These are phyloP conservation scores for Panaeolus cyanescens DNA, from an alignment of 768 basidiomycete genomes.

Conservation along the genomic window DNA sequence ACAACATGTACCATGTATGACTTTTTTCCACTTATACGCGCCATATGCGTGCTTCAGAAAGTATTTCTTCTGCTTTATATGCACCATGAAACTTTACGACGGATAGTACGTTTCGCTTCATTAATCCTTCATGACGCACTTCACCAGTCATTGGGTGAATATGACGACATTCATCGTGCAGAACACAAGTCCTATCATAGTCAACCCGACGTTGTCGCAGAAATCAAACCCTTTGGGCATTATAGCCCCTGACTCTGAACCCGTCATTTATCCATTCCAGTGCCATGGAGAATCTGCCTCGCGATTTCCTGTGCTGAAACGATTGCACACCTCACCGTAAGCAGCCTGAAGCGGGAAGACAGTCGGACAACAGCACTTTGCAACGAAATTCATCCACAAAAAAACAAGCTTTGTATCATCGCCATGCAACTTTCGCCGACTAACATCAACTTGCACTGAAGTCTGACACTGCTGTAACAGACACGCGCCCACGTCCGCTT, in stretches of 20 bases:
- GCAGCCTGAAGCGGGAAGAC: background rate
- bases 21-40: too few species aligned
- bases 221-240: background rate
- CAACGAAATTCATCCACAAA: background rate
- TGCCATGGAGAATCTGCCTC: background rate
- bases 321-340: background rate
- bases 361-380: background rate
- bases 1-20: too few species aligned
- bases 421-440: too few species aligned
- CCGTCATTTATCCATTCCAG: background rate
- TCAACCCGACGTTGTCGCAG: background rate
- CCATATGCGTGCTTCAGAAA: background rate
- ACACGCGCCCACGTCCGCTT: background rate
- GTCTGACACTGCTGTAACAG: background rate
- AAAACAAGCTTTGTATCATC: too few species aligned
- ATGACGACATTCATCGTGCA: background rate
- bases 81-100: background rate
- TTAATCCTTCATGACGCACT: background rate
- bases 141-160: background rate
- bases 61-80: background rate
- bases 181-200: background rate
- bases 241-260: background rate
- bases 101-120: background rate
- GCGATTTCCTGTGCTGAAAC: slow-evolving; percentile 1
- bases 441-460: too few species aligned